Evolutionary conservation across 495 filamentous ascomycete species (phyloP).

Genomic region (Hyphodiscus hymeniophilus): DNA sequence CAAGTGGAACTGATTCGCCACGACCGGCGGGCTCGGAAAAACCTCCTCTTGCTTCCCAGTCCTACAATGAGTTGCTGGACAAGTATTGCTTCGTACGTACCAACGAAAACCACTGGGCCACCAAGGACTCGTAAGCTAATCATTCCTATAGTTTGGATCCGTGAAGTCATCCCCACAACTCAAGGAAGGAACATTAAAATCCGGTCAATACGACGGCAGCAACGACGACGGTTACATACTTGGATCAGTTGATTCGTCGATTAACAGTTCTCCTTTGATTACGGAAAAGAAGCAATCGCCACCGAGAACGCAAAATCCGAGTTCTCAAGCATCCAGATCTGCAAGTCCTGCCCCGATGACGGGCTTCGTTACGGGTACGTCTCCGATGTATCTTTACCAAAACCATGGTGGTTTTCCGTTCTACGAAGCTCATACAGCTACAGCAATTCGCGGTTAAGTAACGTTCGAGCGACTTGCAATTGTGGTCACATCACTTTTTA

Average conservation of each 20-base stretch:
- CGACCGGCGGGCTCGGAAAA: conserved; percentile 42
- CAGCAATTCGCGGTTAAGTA: conserved; percentile 24
- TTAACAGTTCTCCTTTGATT: conserved; percentile 16
- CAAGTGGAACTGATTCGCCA: conserved; percentile 28
- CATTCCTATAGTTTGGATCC: conserved; percentile 23
- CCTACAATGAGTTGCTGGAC: conserved; percentile 89
- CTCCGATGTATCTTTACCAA: conserved; percentile 24
- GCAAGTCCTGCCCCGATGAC: conserved; percentile 25
- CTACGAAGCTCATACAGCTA: conserved; percentile 23
- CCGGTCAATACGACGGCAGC: conserved; percentile 20
- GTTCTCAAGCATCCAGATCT: conserved; percentile 16
- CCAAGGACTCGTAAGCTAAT: conserved; percentile 17
- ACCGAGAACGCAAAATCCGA: conserved; percentile 14
- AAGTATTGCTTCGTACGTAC: conserved; percentile 98
- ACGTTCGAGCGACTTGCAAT: background rate
- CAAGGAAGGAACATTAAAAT: conserved; percentile 22
- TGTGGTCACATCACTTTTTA: conserved; percentile 1
- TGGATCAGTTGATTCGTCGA: conserved; percentile 13
- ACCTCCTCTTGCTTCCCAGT: conserved; percentile 67
- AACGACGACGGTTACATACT: conserved; percentile 21
- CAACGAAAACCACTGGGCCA: conserved; percentile 22
- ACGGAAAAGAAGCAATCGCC: conserved; percentile 18
- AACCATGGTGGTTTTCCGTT: conserved; percentile 21
- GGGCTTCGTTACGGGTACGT: conserved; percentile 24
- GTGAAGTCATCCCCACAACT: conserved; percentile 21